Base-by-base conservation (phyloP, 495 filamentous ascomycete genomes). In the Lichina pygmaea region DNA sequence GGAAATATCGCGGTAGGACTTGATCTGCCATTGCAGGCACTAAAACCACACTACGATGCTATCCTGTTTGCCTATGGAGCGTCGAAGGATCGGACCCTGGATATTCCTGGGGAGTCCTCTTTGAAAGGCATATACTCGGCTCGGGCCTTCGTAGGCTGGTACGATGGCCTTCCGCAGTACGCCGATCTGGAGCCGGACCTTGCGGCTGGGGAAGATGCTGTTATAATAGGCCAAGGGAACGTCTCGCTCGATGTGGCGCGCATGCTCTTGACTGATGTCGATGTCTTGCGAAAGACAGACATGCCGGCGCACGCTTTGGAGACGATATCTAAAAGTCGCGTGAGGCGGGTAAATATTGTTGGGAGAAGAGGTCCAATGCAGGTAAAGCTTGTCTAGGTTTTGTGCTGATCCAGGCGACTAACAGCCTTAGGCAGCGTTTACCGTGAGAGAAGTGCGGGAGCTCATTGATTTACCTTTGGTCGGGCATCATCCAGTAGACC, bases 101-200 rank as follows among this genome's bases (percentile, higher is more conserved):
- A 69, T 0, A 81, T 97, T 39, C 75, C 78, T 0, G 82, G 86
- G n/a, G 89, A 97, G 53, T 62, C 75, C 8, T 58, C 57, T 11
- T 51, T 81, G 34, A 62, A 63, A 9, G 81, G 82, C 38, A 74
- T 97, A 34, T 77, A 82, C 60, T 93, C 85, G 12, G 89, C 89
- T 4, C 71, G 89, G 7, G 79, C 82, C 43, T 97, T 95, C 58
- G 91, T 97, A 6, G 89, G 86, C 12, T 97, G 89, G 89, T 97
- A 97, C 60, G 95, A 95, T 55, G 86, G 91, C 13, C 67, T 93
- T 0, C 91, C 89, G 0, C 79, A 92, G 53, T 79, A 81, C 56
- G 70, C 79, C 24, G 57, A 71, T 51, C 60, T 93, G n/a, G 64
- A 66, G 10, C 89, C 86, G 1, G 72, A 83, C 53, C 70, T 95